These are phyloP conservation scores for Pseudozyma thailandica DNA, from an alignment of 1,284 basidiomycete genomes.

Conservation along the genomic window DNA sequence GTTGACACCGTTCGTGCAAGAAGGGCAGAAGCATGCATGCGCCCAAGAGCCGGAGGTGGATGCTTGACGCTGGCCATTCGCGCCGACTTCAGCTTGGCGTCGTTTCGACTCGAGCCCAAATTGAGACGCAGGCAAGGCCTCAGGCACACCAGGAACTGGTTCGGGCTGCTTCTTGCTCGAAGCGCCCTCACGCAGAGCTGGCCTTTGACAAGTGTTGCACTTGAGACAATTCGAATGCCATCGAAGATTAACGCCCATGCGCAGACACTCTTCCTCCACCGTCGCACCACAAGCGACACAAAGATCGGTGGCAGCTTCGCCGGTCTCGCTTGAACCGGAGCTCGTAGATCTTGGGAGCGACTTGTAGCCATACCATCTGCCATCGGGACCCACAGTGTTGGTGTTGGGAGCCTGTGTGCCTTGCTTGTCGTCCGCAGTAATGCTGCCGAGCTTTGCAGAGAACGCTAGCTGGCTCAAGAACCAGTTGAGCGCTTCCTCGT, in stretches of 20 bases:
- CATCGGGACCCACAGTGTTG: slow-evolving; percentile 43
- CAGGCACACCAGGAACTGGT: slow-evolving; percentile 30
- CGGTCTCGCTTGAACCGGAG: slow-evolving; percentile 41
- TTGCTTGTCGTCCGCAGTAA: slow-evolving; percentile 49
- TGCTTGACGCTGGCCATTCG: slow-evolving; percentile 13
- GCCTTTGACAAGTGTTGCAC: slow-evolving; percentile 77
- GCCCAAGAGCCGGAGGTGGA: slow-evolving; percentile 17
- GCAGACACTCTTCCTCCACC: slow-evolving; percentile 95
- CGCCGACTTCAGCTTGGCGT: slow-evolving; percentile 15
- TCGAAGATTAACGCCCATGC: slow-evolving; percentile 89
- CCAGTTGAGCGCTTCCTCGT: slow-evolving; percentile 82
- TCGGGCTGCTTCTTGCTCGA: slow-evolving; percentile 39
- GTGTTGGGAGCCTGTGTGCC: slow-evolving; percentile 47
- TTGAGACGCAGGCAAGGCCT: slow-evolving; percentile 46
- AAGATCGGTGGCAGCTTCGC: slow-evolving; percentile 75
- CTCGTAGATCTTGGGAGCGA: slow-evolving; percentile 61
- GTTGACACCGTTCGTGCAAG: slow-evolving; percentile 73
- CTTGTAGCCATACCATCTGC: slow-evolving; percentile 61
- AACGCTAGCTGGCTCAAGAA: slow-evolving; percentile 93
- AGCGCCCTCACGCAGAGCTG: slow-evolving; percentile 34
- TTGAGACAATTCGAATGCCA: slow-evolving; percentile 95
- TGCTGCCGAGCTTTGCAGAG: slow-evolving; percentile 72
- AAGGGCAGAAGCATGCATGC: slow-evolving; percentile 74
- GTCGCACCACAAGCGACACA: slow-evolving; percentile 89
- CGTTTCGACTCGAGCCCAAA: slow-evolving; percentile 59